A percentile compares a stretch with the other conserved stretches of the same genome.
phyloP scores from a whole-genome alignment of 805 yeast genomes.

The Wickerhamomyces queroliae region DNA sequence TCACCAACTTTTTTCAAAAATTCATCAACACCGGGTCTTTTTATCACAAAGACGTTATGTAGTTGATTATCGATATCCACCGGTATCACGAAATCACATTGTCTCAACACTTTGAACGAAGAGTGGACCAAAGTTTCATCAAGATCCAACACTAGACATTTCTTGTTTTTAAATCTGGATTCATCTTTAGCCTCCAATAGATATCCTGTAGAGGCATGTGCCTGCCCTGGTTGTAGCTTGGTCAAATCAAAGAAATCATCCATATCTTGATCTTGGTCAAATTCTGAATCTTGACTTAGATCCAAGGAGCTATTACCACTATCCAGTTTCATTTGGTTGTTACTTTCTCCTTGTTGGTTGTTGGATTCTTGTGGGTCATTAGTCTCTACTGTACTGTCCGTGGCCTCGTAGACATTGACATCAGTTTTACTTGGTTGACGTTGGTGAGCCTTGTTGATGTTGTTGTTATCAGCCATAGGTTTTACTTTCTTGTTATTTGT shows the following conservation, averaged over 20 bases:
- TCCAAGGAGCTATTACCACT: conserved; percentile 2
- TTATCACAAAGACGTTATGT: conserved; percentile 93
- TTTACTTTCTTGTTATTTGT: background rate
- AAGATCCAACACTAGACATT: conserved; percentile 85
- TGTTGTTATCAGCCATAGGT: background rate
- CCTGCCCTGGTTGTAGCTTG: conserved; percentile 66
- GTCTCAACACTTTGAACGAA: conserved; percentile 83
- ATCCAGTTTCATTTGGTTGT: background rate
- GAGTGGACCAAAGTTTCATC: conserved; percentile 97
- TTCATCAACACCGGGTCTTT: conserved; percentile 97
- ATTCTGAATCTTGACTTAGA: conserved; percentile 15
- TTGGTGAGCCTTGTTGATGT: background rate
- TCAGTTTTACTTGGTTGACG: conserved; percentile 12
- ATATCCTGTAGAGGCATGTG: conserved; percentile 57
- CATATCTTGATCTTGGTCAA: conserved; percentile 17
- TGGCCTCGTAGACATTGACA: conserved; percentile 23
- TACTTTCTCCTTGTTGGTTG: background rate
- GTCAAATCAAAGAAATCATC: conserved; percentile 51
- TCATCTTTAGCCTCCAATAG: conserved; percentile 57
- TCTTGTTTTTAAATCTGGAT: conserved; percentile 49
- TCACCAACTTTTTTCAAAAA: conserved; percentile 79
- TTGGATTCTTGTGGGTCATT: too few relatives aligned
- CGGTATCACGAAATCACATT: conserved; percentile 95
- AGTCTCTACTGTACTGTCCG: conserved; percentile 19
- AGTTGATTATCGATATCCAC: conserved; percentile 91